Percentiles rank a stretch among this genome's conserved stretches.
Conservation (phyloP, 1,139 yeast species). For the Kazachstania sp. region DNA sequence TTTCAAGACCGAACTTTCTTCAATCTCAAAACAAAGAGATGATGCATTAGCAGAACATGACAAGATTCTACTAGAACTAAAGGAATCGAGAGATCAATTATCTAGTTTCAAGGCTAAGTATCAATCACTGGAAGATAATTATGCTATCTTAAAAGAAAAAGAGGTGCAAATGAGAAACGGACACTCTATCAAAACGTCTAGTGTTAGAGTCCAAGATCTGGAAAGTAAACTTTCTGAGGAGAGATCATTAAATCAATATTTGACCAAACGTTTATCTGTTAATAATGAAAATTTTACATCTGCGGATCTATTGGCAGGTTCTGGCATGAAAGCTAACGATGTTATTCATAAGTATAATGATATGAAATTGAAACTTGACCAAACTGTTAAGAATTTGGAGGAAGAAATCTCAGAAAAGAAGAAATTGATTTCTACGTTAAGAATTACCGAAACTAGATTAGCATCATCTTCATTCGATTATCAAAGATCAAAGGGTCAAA, state of each 20-base stretch:
- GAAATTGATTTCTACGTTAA: constrained; percentile 49
- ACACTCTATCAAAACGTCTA: neutral
- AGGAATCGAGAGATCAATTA: constrained; percentile 22
- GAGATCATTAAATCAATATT: constrained; percentile 21
- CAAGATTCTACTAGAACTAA: constrained; percentile 15
- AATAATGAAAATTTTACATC: constrained; percentile 2
- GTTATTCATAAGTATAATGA: constrained; percentile 41
- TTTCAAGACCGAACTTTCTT: constrained; percentile 21
- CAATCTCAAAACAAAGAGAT: constrained; percentile 28
- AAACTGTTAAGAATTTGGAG: constrained; percentile 43
- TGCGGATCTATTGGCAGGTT: neutral
- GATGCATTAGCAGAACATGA: constrained; percentile 14
- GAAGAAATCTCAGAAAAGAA: constrained; percentile 47
- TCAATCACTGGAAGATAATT: constrained; percentile 24
- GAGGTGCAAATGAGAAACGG: constrained; percentile 1
- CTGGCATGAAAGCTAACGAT: constrained; percentile 16
- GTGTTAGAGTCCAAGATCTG: constrained; percentile 19
- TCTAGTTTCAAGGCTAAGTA: constrained; percentile 22
- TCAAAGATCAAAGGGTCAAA: constrained; percentile 37
- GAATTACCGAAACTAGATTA: constrained; percentile 46
- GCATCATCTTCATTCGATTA: constrained; percentile 48
- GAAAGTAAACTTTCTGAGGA: constrained; percentile 26
- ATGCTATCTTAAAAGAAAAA: constrained; percentile 13
- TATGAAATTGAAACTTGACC: constrained; percentile 46
- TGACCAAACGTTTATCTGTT: constrained; percentile 20